Base-by-base conservation (phyloP, 768 basidiomycete genomes). In the Hirschioporus abietinus region DNA sequence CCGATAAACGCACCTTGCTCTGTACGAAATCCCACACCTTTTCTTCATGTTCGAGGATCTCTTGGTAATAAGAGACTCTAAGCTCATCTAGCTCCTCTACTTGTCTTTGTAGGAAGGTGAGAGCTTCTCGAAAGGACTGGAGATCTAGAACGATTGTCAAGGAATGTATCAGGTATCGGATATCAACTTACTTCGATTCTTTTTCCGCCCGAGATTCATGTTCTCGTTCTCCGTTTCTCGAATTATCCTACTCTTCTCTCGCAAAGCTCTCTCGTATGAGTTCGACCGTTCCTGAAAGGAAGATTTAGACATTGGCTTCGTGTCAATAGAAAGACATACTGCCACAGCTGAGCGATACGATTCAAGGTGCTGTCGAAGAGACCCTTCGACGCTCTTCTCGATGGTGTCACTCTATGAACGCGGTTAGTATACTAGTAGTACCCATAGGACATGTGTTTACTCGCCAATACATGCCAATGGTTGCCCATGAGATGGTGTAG, bases 21-120 rank as follows among this genome's bases (percentile, higher is more conserved):
- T 96, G 88, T 7, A 96, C 93, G 17, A 87, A 86, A 71, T 95
- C 88, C 96, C 96, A 98, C n/a, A 94, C 90, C 76, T 96, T 89
- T 71, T 96, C 93, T 78, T 97, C 95, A 71, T 95, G 95, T 67
- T 93, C 92, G 63, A 95, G 78, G 64, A 96, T 94, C 71, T 94
- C 89, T 69, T 89, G 85, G 72, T 98, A 96, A 78, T 98, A 94
- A 7, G 84, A 82, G 8, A 81, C 85, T 73, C 96, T 96, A 66
- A 98, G 79, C 65, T 86, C 86, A 76, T 98, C 95, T 1, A 97
- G 81, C 67, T 95, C 95, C 71, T 96, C 93, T 0, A 98, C 94
- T 76, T 96, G 94, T 57, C 87, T 82, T 71, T 96, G 95, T 58
- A 96, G 79, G 17, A 93, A 82, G 27, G 85, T 76, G 36, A 97